phyloP scores from a whole-genome alignment of 2,329 filamentous ascomycete genomes.

The Calonectria multiphialidica region DNA sequence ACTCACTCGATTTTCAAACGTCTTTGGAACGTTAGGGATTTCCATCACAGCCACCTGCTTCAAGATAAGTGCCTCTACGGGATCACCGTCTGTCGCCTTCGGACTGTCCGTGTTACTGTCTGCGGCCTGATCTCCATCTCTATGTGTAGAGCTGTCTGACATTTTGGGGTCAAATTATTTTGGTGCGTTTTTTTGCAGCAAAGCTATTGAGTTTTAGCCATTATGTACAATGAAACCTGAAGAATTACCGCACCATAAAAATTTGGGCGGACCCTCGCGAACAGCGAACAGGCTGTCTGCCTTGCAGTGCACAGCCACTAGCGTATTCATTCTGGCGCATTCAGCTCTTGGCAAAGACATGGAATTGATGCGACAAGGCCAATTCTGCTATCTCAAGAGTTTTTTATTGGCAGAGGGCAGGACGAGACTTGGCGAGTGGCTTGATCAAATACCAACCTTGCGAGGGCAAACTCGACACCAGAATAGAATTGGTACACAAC shows the following conservation, averaged over 20 bases:
- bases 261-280: background rate
- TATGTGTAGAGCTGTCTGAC: background rate
- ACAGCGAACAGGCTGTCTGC: background rate
- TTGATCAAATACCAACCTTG: background rate
- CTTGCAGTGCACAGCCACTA: background rate
- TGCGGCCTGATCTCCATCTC: background rate
- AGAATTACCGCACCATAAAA: background rate
- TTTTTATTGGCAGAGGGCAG: background rate
- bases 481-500: background rate
- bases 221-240: background rate
- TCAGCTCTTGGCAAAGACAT: background rate
- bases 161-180: background rate
- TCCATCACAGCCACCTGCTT: background rate
- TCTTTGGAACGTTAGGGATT: background rate
- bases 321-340: background rate
- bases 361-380: background rate
- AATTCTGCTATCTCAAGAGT: background rate
- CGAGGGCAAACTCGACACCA: background rate
- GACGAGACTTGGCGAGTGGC: background rate
- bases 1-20: background rate
- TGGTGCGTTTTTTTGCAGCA: background rate
- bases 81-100: too few relatives aligned
- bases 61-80: background rate
- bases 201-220: too few relatives aligned
- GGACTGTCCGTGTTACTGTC: too few relatives aligned